A percentile compares a stretch with the other conserved stretches of the same genome.
phyloP scores from a whole-genome alignment of 768 basidiomycete species.

The Boletus bicolor region DNA sequence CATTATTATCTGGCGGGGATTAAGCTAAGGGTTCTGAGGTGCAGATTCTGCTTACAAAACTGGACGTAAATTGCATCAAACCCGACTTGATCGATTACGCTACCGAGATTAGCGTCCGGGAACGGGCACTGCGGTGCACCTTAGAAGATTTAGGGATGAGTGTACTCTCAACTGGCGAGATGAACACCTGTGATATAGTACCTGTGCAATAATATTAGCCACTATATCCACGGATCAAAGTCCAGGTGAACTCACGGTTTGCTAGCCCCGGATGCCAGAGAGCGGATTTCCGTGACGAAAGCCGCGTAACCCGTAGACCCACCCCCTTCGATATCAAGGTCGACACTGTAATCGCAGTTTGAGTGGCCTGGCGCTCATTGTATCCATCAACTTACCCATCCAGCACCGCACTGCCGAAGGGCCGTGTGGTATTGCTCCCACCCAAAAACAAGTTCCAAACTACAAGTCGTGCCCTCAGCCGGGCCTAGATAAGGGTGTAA shows the following conservation, averaged over 20 bases:
- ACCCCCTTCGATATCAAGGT: slow-evolving; percentile 77
- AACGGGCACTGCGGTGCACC: slow-evolving; percentile 52
- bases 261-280: slow-evolving; percentile 23
- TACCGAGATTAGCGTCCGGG: slow-evolving; percentile 60
- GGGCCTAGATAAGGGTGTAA: slow-evolving; percentile 8
- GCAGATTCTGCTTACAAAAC: slow-evolving; percentile 39
- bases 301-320: slow-evolving; percentile 45
- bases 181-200: slow-evolving; percentile 56
- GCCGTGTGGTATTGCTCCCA: slow-evolving; percentile 40
- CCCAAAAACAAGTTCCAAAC: slow-evolving; percentile 49
- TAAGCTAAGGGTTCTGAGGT: neutral
- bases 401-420: slow-evolving; percentile 44
- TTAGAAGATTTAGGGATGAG: slow-evolving; percentile 3
- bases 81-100: slow-evolving; percentile 54
- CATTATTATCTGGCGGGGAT: slow-evolving; percentile 38
- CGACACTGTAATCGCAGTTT: slow-evolving; percentile 40
- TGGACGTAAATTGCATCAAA: slow-evolving; percentile 79
- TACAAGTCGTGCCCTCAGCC: slow-evolving; percentile 4
- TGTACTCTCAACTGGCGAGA: neutral
- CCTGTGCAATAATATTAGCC: slow-evolving; percentile 29
- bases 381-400: slow-evolving; percentile 37
- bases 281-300: slow-evolving; percentile 35
- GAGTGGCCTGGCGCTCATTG: neutral
- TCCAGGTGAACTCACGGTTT: slow-evolving; percentile 16
- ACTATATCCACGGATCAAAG: neutral